Conservation (phyloP, 148 eudicot genomes). For the Vaccinium myrtillus region DNA sequence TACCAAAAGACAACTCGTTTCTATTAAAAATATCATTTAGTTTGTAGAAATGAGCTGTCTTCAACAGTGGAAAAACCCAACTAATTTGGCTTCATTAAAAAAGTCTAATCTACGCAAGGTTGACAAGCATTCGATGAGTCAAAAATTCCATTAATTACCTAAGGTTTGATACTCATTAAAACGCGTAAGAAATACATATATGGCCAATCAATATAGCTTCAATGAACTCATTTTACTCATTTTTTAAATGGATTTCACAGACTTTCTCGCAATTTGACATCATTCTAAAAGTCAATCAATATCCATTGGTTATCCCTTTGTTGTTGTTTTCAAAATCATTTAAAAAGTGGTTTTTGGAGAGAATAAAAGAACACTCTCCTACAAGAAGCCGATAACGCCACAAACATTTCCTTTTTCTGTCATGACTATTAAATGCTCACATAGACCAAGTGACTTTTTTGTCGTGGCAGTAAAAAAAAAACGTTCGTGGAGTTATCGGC, state of each 20-base stretch:
- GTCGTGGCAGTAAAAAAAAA: too few relatives aligned
- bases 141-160: background rate
- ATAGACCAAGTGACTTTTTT: too few relatives aligned
- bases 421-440: too few relatives aligned
- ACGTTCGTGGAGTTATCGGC: too few relatives aligned
- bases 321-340: background rate
- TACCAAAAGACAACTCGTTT: too few relatives aligned
- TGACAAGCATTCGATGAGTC: background rate
- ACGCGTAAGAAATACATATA: background rate
- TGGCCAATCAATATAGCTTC: background rate
- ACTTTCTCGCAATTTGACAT: background rate
- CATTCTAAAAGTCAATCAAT: background rate
- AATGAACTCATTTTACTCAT: background rate
- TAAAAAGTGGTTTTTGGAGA: background rate
- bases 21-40: too few relatives aligned
- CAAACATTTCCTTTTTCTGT: too few relatives aligned
- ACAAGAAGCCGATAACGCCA: too few relatives aligned
- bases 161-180: background rate
- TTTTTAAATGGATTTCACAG: background rate
- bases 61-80: too few relatives aligned
- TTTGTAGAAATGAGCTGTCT: too few relatives aligned
- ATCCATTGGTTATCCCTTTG: background rate
- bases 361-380: background rate
- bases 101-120: background rate
- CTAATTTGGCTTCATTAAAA: slow-evolving; percentile 10